Evolutionary conservation across 768 basidiomycete species (phyloP).

Genomic region (Lactarius akahatsu): DNA sequence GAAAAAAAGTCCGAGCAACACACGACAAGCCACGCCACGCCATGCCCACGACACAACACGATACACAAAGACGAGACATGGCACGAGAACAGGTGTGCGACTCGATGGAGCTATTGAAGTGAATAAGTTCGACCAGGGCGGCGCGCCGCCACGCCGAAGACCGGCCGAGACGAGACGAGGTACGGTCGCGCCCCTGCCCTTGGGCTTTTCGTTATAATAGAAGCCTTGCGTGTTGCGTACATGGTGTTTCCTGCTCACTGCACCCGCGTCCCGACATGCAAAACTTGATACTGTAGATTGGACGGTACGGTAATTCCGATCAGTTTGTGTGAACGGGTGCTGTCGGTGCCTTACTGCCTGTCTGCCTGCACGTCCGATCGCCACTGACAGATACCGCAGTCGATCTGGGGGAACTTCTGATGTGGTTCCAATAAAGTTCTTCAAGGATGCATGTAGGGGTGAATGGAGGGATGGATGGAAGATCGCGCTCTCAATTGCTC

Average conservation of each 20-base stretch:
- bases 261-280: neutral
- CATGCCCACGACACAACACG: neutral
- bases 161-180: neutral
- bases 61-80: neutral
- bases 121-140: no score
- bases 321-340: neutral
- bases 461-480: conserved; percentile 1
- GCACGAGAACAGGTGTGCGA: neutral
- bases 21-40: neutral
- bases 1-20: neutral
- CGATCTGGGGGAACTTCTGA: neutral
- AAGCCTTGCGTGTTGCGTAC: neutral
- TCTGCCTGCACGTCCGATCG: neutral
- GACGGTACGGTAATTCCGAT: neutral
- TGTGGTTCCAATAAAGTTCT: neutral
- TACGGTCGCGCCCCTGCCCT: neutral
- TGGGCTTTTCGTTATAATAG: neutral
- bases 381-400: neutral
- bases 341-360: neutral
- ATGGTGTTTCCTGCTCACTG: neutral
- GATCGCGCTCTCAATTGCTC: neutral
- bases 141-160: neutral
- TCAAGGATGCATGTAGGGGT: neutral
- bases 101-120: neutral
- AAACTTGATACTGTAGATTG: neutral